Evolutionary conservation across 805 yeast genomes (phyloP), one percentile per base, ranked within the genome.

Genomic region (Wickerhamiella occidentalis): DNA sequence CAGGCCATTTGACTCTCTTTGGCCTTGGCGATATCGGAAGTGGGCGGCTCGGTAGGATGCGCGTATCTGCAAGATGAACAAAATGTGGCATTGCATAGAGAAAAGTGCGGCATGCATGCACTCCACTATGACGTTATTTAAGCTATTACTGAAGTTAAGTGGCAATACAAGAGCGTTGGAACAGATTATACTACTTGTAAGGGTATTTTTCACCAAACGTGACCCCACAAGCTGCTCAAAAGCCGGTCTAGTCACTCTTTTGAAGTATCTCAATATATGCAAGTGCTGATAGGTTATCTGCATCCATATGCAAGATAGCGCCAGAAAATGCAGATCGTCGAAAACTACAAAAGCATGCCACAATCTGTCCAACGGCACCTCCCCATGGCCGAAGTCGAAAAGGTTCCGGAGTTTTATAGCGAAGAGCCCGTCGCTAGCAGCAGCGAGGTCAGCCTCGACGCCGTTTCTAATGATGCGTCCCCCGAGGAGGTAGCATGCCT

Each of bases 401-500:
- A 37, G 41, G 26, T 5, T 3, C 15, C 41, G 17, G 41, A 19
- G 26, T 15, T 19, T n/a, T 19, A 19, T 17, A 19, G 8, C 26
- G 41, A 37, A 21, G 38, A 33, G 38, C 38, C 38, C 19, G 6
- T 33, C 38, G 3, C 38, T 4, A 33, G 38, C 38, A 15, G 38
- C 11, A 33, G 38, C 19, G 38, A 33, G 38, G 19, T 33, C 6
- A 33, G 38, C 38, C 38, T 33, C 25, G 44, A 40, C 44, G 21
- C n/a, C 6, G 30, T 40, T 19, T 21, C 30, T 28, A 13, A 25
- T 9, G 25, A 40, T 12, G 29, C 44, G 3, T 5, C 44, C 30
- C 29, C 44, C 18, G 44, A 40, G 8, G 47, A 44, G 40, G 22
- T 30, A n/a, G 21, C 19, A 3, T 44, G 33, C 38, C 28, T 44